A percentile compares a stretch with the other conserved stretches of the same genome.
Conservation (phyloP, 352 stramenopile genomes). For the Phytophthora constricta region DNA sequence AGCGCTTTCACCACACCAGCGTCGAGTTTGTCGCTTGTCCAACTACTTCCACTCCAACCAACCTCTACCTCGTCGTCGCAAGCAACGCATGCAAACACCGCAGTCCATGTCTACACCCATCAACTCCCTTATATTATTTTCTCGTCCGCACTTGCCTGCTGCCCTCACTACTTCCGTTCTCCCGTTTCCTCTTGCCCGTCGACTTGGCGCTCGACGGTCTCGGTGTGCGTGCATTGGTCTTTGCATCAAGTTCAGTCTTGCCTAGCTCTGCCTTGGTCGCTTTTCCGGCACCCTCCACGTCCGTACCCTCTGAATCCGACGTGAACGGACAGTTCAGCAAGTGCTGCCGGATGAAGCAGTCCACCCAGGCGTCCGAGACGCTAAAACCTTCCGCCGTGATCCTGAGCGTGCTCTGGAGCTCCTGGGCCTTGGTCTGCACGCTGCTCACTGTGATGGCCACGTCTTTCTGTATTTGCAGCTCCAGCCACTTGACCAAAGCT, state of each 20-base stretch:
- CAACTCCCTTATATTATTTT: slow-evolving; percentile 20
- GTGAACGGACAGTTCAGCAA: slow-evolving; percentile 37
- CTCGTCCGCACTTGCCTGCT: slow-evolving; percentile 5
- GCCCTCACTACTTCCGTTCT: slow-evolving; percentile 4
- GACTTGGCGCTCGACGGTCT: background rate
- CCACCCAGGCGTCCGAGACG: slow-evolving; percentile 37
- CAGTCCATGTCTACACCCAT: background rate
- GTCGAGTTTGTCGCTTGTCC: background rate
- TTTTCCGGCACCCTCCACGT: slow-evolving; percentile 8
- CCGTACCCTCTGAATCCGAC: slow-evolving; percentile 32
- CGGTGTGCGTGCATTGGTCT: slow-evolving; percentile 15
- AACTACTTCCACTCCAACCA: background rate
- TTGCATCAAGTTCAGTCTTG: slow-evolving; percentile 23
- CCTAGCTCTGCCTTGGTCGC: slow-evolving; percentile 12
- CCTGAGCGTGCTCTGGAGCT: slow-evolving; percentile 19
- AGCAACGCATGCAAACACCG: background rate
- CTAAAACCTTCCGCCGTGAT: slow-evolving; percentile 25
- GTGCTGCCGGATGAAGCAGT: slow-evolving; percentile 34
- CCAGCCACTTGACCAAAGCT: slow-evolving; percentile 70
- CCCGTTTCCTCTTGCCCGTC: slow-evolving; percentile 29
- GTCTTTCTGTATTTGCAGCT: slow-evolving; percentile 31
- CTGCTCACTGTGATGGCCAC: slow-evolving; percentile 22
- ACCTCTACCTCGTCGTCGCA: background rate
- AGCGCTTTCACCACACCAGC: background rate
- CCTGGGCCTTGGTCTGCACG: slow-evolving; percentile 22